Evolutionary conservation across 202 grass and related monocot species (phyloP).

Genomic region (Dendrocalamus latiflorus): DNA sequence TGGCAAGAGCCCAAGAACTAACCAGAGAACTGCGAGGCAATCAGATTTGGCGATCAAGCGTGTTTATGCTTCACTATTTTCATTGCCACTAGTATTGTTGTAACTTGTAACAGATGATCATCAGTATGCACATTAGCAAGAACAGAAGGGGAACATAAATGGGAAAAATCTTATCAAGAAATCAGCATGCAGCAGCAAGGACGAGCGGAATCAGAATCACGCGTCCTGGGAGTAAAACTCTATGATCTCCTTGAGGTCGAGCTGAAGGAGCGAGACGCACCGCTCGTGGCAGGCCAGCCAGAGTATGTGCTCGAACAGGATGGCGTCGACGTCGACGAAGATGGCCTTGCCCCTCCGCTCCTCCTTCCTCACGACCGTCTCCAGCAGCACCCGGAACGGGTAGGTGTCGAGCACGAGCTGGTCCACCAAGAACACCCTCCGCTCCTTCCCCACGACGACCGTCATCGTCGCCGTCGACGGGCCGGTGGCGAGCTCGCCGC

Average conservation of each 20-base stretch:
- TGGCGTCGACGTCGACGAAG: too few species aligned
- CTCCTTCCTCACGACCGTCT: too few species aligned
- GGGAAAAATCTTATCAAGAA: background rate
- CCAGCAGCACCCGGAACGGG: too few species aligned
- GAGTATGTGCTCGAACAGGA: too few species aligned
- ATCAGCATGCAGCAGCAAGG: background rate
- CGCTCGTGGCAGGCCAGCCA: constrained; percentile 70
- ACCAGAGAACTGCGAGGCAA: background rate
- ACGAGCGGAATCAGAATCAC: constrained; percentile 19
- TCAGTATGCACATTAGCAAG: constrained; percentile 36
- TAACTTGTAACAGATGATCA: background rate
- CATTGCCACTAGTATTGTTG: background rate
- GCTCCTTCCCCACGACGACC: constrained; percentile 96
- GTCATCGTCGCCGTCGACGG: constrained; percentile 36
- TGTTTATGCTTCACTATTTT: background rate
- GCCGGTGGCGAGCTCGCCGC: background rate
- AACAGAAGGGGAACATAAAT: background rate
- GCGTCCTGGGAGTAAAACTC: constrained; percentile 93
- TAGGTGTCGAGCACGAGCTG: too few species aligned
- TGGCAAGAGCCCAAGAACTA: background rate
- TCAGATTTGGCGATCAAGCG: background rate
- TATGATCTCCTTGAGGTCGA: constrained; percentile 92
- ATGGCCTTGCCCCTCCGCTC: too few species aligned
- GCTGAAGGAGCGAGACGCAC: constrained; percentile 57
- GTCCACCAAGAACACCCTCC: constrained; percentile 73